Conservation (phyloP, 1,139 yeast species). For the Entelexis paramagnoliae region DNA sequence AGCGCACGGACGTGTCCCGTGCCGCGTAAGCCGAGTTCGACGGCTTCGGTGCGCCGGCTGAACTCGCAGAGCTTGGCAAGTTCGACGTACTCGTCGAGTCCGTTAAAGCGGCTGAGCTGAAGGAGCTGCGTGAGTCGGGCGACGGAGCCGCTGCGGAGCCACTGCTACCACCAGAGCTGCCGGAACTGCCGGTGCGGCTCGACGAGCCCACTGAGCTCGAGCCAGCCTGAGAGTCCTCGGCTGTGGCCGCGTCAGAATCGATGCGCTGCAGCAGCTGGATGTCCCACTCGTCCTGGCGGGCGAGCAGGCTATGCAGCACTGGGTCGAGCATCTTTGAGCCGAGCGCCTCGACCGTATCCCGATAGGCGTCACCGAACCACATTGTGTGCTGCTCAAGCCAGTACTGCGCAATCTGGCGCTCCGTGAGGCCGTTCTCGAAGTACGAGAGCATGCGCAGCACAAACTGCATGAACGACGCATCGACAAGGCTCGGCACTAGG, state of each 20-base stretch:
- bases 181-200: no score
- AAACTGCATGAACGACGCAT: constrained; percentile 6
- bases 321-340: constrained; percentile 1
- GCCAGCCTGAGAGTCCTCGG: no score
- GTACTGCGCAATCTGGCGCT: constrained; percentile 4
- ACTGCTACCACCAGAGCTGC: neutral
- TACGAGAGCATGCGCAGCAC: constrained; percentile 2
- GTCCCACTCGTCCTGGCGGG: constrained; percentile 3
- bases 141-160: neutral
- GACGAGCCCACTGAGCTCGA: no score
- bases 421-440: neutral
- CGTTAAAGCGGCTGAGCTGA: no score
- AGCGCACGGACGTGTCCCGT: neutral
- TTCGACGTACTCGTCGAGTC: no score
- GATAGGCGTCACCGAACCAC: constrained; percentile 4
- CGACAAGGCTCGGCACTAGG: neutral
- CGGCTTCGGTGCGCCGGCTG: neutral
- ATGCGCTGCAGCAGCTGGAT: neutral
- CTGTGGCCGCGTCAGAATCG: no score
- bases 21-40: neutral
- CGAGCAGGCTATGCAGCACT: constrained; percentile 1
- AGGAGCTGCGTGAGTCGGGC: neutral
- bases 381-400: neutral
- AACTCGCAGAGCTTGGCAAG: neutral
- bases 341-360: neutral